Percentiles rank a stretch among this genome's conserved stretches.
Conservation (phyloP, 78 protist species). For the Dictyostelium firmibasis region DNA sequence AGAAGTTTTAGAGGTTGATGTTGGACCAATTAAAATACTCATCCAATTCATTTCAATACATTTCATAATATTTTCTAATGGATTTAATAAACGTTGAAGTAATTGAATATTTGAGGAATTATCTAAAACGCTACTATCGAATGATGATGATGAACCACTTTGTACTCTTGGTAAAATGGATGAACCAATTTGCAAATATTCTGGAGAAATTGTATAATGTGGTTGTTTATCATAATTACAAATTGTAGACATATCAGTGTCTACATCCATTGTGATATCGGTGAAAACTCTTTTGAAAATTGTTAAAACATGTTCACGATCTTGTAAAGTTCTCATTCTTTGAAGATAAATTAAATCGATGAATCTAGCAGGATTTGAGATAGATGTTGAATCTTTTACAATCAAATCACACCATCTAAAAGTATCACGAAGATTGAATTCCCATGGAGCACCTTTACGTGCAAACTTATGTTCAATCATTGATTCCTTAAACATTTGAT, state of each 20-base stretch:
- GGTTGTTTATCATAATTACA: slow-evolving; percentile 13
- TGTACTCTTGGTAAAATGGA: background rate
- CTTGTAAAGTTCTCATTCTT: slow-evolving; percentile 91
- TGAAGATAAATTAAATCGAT: slow-evolving; percentile 90
- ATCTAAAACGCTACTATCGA: background rate
- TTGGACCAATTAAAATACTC: slow-evolving; percentile 90
- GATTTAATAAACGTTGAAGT: slow-evolving; percentile 60
- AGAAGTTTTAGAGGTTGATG: slow-evolving; percentile 93
- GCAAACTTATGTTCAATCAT: slow-evolving; percentile 79
- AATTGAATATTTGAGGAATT: background rate
- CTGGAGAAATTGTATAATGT: slow-evolving; percentile 44
- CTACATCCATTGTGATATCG: background rate
- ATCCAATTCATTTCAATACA: slow-evolving; percentile 88
- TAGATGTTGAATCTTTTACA: background rate
- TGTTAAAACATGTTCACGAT: slow-evolving; percentile 61
- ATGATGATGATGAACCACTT: background rate
- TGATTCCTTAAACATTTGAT: slow-evolving; percentile 59
- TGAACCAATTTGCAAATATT: slow-evolving; percentile 72
- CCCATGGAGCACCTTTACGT: slow-evolving; percentile 98
- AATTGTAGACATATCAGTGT: background rate
- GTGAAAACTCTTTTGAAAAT: slow-evolving; percentile 65
- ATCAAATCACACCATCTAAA: slow-evolving; percentile 96
- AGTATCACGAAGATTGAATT: slow-evolving; percentile 99
- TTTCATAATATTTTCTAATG: slow-evolving; percentile 75
- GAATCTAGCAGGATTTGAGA: slow-evolving; percentile 43